Conservation (phyloP, 129 eudicot species). For the Pseudognaphalium luteoalbum region DNA sequence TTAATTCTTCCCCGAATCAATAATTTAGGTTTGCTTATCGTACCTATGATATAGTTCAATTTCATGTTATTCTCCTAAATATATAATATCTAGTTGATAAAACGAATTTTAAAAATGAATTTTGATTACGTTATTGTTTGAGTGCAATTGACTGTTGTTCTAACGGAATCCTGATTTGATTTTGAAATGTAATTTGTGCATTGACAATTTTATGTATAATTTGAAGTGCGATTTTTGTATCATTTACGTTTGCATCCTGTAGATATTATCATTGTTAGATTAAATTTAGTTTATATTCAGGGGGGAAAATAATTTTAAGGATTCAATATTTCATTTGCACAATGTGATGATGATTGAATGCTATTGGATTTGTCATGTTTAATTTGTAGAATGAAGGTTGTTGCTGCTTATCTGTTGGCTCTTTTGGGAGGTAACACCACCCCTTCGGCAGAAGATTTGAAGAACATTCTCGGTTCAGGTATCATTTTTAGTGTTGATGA, state of each 20-base stretch:
- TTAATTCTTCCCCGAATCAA: background rate
- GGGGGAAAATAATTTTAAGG: background rate
- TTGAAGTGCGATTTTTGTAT: background rate
- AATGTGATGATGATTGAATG: background rate
- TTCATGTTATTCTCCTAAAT: background rate
- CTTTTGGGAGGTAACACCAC: slow-evolving; percentile 45
- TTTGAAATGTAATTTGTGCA: background rate
- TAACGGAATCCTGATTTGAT: background rate
- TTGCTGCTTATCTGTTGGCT: slow-evolving; percentile 44
- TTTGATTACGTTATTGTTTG: background rate
- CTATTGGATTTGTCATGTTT: too few species aligned
- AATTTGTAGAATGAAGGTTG: slow-evolving; percentile 36
- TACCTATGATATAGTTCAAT: background rate
- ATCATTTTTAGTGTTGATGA: background rate
- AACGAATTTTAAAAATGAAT: background rate
- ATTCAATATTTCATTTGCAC: background rate
- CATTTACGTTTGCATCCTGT: background rate
- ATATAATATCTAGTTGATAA: too few species aligned
- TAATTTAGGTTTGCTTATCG: background rate
- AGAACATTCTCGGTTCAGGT: slow-evolving; percentile 46
- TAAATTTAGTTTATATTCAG: background rate
- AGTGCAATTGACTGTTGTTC: background rate
- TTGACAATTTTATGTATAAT: background rate
- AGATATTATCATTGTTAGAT: background rate
- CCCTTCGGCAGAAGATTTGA: slow-evolving; percentile 40